A percentile compares a stretch with the other conserved stretches of the same genome.
Conservation (phyloP, 257 asterid genomes). For the Schizonepeta tenuifolia region DNA sequence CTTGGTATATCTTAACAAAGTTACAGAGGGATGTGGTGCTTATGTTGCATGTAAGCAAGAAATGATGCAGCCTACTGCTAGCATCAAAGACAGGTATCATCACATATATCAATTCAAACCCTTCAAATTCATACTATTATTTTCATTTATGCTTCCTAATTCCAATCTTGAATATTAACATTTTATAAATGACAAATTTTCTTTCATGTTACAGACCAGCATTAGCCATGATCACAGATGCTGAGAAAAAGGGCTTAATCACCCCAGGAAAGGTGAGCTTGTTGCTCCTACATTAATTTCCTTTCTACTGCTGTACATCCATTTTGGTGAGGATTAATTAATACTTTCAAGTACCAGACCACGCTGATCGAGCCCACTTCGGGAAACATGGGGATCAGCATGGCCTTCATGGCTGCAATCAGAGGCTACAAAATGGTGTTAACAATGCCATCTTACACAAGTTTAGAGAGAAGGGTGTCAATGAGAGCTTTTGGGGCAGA, state of each 20-base stretch:
- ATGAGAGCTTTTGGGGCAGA: constrained; percentile 98
- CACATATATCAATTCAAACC: neutral
- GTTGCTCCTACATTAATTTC: too few species aligned
- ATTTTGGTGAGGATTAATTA: too few species aligned
- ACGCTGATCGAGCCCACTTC: constrained; percentile 96
- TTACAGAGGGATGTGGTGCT: constrained; percentile 90
- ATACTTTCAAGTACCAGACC: constrained; percentile 46
- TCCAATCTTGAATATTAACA: neutral
- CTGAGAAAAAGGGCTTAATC: constrained; percentile 85
- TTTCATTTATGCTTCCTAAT: too few species aligned
- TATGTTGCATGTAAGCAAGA: constrained; percentile 93
- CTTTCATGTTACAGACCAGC: constrained; percentile 78
- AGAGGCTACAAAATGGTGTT: constrained; percentile 95
- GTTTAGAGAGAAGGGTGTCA: constrained; percentile 89
- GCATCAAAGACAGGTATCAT: constrained; percentile 91
- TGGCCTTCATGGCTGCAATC: constrained; percentile 98
- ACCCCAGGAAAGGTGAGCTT: constrained; percentile 83
- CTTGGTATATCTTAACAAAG: constrained; percentile 81
- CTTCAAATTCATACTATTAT: too few species aligned
- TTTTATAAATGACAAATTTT: too few species aligned
- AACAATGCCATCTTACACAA: constrained; percentile 98
- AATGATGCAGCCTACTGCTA: constrained; percentile 97
- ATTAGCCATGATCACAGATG: constrained; percentile 81
- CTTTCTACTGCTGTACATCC: too few species aligned
- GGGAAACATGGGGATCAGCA: constrained; percentile 97